Percentiles rank a stretch among this genome's conserved stretches.
phyloP scores from a whole-genome alignment of 169 alveolate genomes.

The Plasmodium gaboni region DNA sequence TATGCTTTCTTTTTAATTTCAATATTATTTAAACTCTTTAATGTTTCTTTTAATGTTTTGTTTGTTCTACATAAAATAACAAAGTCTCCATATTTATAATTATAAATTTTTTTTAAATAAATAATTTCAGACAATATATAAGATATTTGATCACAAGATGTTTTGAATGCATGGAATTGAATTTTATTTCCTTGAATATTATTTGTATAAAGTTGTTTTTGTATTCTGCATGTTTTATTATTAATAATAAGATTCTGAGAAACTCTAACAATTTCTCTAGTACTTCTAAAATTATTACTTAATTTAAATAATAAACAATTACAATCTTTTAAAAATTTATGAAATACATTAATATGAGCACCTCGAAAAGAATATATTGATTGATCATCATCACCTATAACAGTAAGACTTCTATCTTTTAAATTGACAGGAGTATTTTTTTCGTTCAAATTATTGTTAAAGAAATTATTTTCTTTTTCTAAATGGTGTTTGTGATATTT shows the following conservation, averaged over 20 bases:
- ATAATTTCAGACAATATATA: conserved; percentile 77
- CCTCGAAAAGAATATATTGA: conserved; percentile 89
- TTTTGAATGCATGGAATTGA: conserved; percentile 73
- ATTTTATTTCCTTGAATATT: conserved; percentile 76
- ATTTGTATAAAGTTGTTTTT: conserved; percentile 75
- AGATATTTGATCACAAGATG: conserved; percentile 77
- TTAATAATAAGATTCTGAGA: conserved; percentile 70
- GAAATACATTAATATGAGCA: conserved; percentile 80
- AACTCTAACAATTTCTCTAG: conserved; percentile 76
- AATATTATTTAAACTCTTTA: conserved; percentile 11
- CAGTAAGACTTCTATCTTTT: conserved; percentile 76
- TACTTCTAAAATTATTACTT: conserved; percentile 81
- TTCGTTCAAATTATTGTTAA: background rate
- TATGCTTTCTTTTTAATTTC: conserved; percentile 27
- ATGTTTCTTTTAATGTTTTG: conserved; percentile 65
- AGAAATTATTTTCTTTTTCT: background rate
- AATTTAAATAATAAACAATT: conserved; percentile 61
- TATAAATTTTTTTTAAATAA: conserved; percentile 62
- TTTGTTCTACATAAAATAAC: conserved; percentile 84
- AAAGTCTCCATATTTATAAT: conserved; percentile 83
- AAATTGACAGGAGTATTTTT: background rate
- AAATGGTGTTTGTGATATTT: background rate
- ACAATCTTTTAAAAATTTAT: conserved; percentile 52
- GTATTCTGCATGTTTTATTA: conserved; percentile 74
- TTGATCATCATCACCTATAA: conserved; percentile 90